Conservation (phyloP, 805 yeast genomes). For the Debaryomyces castellii region DNA sequence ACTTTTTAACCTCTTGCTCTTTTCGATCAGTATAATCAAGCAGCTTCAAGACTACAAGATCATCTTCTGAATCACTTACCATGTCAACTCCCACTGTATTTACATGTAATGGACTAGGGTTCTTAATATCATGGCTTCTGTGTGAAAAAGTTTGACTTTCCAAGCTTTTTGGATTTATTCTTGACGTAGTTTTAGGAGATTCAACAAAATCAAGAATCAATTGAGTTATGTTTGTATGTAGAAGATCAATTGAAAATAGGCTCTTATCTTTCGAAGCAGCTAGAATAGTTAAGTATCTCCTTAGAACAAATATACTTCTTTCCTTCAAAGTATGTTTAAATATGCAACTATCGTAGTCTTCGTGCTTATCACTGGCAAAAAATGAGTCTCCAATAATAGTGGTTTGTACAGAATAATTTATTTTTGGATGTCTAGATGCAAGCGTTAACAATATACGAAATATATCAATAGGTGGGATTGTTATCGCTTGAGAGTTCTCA, state of each 20-base stretch:
- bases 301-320: constrained; percentile 12
- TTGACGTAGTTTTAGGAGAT: neutral
- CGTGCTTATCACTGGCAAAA: constrained; percentile 18
- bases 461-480: constrained; percentile 25
- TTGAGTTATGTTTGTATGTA: neutral
- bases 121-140: neutral
- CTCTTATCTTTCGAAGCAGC: neutral
- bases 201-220: neutral
- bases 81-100: neutral
- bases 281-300: neutral
- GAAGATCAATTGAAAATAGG: neutral
- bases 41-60: neutral
- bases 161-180: no score
- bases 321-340: constrained; percentile 19
- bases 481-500: constrained; percentile 1
- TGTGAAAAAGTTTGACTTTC: no score
- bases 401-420: constrained; percentile 23
- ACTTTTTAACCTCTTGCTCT: constrained; percentile 19
- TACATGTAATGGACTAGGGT: neutral
- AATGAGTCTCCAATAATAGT: constrained; percentile 18
- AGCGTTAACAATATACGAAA: constrained; percentile 32
- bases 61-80: constrained; percentile 15
- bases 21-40: constrained; percentile 8
- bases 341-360: constrained; percentile 16
- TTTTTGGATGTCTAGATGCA: constrained; percentile 24